A percentile compares a stretch with the other conserved stretches of the same genome.
Conservation (phyloP, 2,329 filamentous ascomycete species). For the Emydomyces testavorans region DNA sequence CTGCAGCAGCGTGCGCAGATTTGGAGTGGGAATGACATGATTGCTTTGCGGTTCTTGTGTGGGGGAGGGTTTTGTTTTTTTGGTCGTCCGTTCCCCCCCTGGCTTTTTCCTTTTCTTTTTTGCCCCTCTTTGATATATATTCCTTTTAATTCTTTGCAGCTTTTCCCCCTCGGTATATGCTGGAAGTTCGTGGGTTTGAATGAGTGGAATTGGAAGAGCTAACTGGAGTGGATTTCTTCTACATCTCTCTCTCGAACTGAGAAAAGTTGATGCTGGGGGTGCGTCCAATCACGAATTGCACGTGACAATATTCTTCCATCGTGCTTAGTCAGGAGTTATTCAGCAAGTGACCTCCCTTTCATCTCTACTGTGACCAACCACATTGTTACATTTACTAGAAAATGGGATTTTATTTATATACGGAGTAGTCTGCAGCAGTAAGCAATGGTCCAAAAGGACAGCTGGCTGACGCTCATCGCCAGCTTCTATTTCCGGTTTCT, state of each 20-base stretch:
- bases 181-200: background rate
- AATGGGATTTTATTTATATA: background rate
- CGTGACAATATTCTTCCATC: constrained; percentile 1
- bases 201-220: background rate
- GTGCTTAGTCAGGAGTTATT: constrained; percentile 4
- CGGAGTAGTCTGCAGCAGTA: too few relatives aligned
- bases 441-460: too few relatives aligned
- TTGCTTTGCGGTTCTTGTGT: constrained; percentile 11
- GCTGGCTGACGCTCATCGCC: constrained; percentile 1
- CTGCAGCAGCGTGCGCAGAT: constrained; percentile 35
- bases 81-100: background rate
- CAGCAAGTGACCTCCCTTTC: too few relatives aligned
- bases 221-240: background rate
- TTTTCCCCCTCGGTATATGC: too few relatives aligned
- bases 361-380: too few relatives aligned
- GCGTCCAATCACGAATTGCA: background rate
- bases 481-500: constrained; percentile 8
- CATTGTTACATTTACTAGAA: background rate
- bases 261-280: constrained; percentile 7
- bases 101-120: background rate
- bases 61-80: too few relatives aligned
- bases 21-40: constrained; percentile 33
- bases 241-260: too few relatives aligned
- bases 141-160: too few relatives aligned
- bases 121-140: background rate